Base-by-base conservation (phyloP, 2,329 filamentous ascomycete species). In the Fusarium temperatum region DNA sequence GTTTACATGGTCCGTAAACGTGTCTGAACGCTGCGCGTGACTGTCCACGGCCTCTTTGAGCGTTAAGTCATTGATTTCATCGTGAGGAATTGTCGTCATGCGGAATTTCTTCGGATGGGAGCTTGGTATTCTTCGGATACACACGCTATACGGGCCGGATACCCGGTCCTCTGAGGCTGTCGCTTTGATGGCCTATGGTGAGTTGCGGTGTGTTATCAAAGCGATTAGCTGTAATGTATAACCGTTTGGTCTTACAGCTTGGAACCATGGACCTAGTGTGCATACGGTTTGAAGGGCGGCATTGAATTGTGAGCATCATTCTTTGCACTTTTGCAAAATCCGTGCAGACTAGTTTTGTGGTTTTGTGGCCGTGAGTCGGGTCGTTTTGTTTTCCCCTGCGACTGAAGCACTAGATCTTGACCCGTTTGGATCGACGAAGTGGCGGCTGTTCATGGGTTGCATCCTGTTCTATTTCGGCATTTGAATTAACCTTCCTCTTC, bases 381-480 rank as follows among this genome's bases (percentile, higher is more conserved):
- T n/a, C 6, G 20, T 14, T 53, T n/a, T 55, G 35, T 28, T 41
- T 55, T 41, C 24, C 35, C 24, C 22, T 41, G 10, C 24, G 36
- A 28, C 20, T 36, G 26, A 38, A 41, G 30, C 54, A 32, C 54
- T 75, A 78, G 28, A 61, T 55, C 45, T 60, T 78, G n/a, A 64
- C 55, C 61, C 77, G 66, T 53, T 78, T 78, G 68, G 77, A 78
- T 68, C 77, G 75, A 50, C 76, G 72, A 36, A 77, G 75, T 17
- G 48, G 38, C 47, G 71, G 62, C 20, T 63, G 63, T 12, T 68
- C 64, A 24, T 66, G 66, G 51, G 63, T 68, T 48, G 74, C 56
- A 30, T 78, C 69, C 18, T 63, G 62, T 35, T 60, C 39, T 28
- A 65, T 55, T 60, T 35, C 54, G 26, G 61, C 32, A 36, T 70